Evolutionary conservation across 192 early-diverging fungal genomes (phyloP).

Genomic region (Linnemannia schmuckeri): DNA sequence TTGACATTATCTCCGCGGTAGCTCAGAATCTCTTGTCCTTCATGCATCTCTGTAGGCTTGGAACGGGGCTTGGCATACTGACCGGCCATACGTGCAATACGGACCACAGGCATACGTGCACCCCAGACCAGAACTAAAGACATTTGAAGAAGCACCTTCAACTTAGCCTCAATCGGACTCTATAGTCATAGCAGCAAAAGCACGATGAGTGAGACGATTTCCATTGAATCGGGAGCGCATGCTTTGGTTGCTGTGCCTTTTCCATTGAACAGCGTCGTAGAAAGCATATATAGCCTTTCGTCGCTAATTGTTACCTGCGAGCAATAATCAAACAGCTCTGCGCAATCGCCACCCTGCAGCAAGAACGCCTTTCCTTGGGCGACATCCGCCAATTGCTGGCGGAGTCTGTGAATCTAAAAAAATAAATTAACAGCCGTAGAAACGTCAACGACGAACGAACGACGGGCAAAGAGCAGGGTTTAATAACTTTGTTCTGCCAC

Average conservation of each 20-base stretch:
- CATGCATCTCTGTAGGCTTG: slow-evolving; percentile 84
- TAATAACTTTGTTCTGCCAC: neutral
- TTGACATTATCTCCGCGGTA: slow-evolving; percentile 98
- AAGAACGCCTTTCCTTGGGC: slow-evolving; percentile 92
- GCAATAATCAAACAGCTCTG: slow-evolving; percentile 98
- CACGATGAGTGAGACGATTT: neutral
- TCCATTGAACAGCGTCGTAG: neutral
- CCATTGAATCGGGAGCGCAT: neutral
- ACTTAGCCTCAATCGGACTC: slow-evolving; percentile 90
- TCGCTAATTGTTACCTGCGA: slow-evolving; percentile 66
- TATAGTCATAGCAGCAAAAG: slow-evolving; percentile 22
- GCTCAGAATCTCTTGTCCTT: slow-evolving; percentile 84
- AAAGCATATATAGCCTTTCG: neutral
- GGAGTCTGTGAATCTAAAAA: slow-evolving; percentile 79
- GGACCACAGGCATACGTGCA: slow-evolving; percentile 87
- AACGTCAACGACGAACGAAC: neutral
- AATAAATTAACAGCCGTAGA: neutral
- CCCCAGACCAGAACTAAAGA: slow-evolving; percentile 95
- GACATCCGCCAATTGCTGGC: slow-evolving; percentile 85
- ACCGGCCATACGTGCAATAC: slow-evolving; percentile 97
- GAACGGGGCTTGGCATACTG: slow-evolving; percentile 99
- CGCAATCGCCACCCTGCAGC: slow-evolving; percentile 98
- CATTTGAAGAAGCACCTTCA: slow-evolving; percentile 98
- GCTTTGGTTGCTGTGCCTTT: slow-evolving; percentile 7
- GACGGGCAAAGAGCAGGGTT: neutral